Percentiles rank a stretch among this genome's conserved stretches.
Conservation (phyloP, 306 rosid genomes). For the Dalbergia cultrata region DNA sequence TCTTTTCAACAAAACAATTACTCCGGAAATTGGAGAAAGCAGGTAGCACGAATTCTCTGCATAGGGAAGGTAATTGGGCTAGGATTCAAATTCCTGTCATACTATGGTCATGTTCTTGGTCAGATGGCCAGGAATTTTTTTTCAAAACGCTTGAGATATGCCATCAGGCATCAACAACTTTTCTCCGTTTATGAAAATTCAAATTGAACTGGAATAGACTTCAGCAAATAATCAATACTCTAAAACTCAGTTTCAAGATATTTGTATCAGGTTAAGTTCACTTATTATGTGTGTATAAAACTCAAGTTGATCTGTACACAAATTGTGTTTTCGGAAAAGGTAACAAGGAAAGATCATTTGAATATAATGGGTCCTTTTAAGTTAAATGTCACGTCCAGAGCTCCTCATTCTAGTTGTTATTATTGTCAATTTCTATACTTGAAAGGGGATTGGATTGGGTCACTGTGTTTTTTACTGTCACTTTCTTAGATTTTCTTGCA, state of each 20-base stretch:
- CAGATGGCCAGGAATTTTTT: neutral
- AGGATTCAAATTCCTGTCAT: neutral
- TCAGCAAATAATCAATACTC: neutral
- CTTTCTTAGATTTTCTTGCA: constrained; percentile 8
- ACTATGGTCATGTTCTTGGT: neutral
- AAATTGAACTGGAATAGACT: neutral
- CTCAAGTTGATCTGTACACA: neutral
- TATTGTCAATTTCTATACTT: constrained; percentile 3
- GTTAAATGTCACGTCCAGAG: constrained; percentile 18
- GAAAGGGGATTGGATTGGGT: neutral
- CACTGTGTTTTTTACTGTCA: constrained; percentile 28
- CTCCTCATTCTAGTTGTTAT: constrained; percentile 28
- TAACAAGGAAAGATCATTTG: constrained; percentile 2
- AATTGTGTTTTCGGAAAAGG: neutral
- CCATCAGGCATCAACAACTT: neutral
- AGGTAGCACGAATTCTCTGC: neutral
- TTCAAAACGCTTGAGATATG: neutral
- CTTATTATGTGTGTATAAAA: too few relatives aligned
- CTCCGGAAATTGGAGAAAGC: neutral
- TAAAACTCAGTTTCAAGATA: neutral
- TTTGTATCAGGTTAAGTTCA: too few relatives aligned
- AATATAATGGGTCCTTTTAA: constrained; percentile 3
- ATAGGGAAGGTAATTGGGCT: neutral
- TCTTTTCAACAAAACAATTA: too few relatives aligned
- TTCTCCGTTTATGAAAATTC: neutral